Conservation (phyloP, 441 rosid genomes). For the Adansonia gregorii region DNA sequence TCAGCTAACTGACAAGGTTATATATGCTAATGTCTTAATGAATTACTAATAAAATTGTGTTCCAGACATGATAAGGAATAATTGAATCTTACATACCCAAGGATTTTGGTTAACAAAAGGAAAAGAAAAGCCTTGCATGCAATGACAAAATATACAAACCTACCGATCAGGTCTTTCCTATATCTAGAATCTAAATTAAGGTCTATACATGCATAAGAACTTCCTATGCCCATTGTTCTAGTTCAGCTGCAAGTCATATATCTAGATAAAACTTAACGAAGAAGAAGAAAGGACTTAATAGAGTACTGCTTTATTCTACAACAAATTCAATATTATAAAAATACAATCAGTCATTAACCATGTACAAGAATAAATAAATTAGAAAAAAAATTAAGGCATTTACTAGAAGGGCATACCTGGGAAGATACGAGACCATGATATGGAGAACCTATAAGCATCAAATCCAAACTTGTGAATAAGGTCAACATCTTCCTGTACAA, state of each 20-base stretch:
- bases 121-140: not conserved
- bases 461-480: constrained; percentile 74
- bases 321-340: not conserved
- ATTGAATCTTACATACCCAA: not conserved
- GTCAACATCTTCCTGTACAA: constrained; percentile 81
- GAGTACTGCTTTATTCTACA: not conserved
- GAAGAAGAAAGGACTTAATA: not conserved
- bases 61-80: not conserved
- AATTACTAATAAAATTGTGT: not conserved
- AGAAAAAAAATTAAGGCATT: not conserved
- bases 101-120: not conserved
- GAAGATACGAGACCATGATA: constrained; percentile 93
- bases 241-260: not conserved
- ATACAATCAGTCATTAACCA: not conserved
- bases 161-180: not conserved
- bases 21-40: not conserved
- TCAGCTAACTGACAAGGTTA: not conserved
- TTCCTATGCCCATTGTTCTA: not conserved
- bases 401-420: constrained; percentile 57
- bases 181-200: constrained; percentile 9
- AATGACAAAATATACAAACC: not conserved
- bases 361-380: not conserved
- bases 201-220: not conserved
- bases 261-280: not conserved
- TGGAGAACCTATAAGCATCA: constrained; percentile 84